These are phyloP conservation scores for Chytridiales sp. DNA, from an alignment of 371 early-diverging fungal genomes.

Conservation along the genomic window DNA sequence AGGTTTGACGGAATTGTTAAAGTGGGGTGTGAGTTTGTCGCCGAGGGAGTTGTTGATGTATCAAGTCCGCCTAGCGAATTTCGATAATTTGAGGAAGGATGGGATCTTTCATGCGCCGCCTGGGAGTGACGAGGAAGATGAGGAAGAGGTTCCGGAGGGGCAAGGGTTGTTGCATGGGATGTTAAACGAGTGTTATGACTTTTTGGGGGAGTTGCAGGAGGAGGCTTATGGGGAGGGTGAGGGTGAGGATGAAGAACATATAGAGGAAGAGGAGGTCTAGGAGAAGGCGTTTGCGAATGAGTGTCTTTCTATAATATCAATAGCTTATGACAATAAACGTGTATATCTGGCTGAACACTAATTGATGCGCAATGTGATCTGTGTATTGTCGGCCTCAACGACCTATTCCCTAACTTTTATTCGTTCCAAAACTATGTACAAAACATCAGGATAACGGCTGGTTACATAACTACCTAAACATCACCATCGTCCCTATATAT, in stretches of 20 bases:
- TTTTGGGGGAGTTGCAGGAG: constrained; percentile 61
- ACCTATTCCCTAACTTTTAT: no score
- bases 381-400: no score
- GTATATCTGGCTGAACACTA: no score
- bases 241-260: constrained; percentile 5
- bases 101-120: background rate
- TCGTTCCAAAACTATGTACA: no score
- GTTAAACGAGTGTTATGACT: constrained; percentile 85
- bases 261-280: constrained; percentile 12
- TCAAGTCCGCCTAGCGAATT: constrained; percentile 81
- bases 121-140: background rate
- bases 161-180: constrained; percentile 76
- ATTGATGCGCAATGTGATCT: no score
- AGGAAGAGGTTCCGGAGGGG: constrained; percentile 77
- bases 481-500: no score
- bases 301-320: no score
- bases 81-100: constrained; percentile 68
- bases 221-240: constrained; percentile 9
- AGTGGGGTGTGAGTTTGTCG: constrained; percentile 68
- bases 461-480: no score
- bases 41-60: constrained; percentile 84
- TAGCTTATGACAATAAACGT: no score
- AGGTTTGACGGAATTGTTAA: constrained; percentile 77
- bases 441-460: no score
- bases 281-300: no score